Percentiles rank a stretch among this genome's conserved stretches.
phyloP scores from a whole-genome alignment of 768 basidiomycete species.

The Rhodotorula paludigena region DNA sequence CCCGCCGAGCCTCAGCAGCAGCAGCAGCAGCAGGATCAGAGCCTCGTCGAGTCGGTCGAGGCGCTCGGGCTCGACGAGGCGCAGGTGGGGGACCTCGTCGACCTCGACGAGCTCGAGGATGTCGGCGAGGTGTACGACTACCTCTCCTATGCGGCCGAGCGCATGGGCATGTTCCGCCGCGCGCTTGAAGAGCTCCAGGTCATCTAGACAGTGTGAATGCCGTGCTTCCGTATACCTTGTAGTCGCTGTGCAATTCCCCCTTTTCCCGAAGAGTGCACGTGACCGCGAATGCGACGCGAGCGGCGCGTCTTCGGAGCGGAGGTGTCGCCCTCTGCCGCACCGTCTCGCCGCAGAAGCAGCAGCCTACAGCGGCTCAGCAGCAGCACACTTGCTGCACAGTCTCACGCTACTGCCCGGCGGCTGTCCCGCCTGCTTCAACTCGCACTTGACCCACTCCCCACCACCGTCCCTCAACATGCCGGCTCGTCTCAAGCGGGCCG shows the following conservation, averaged over 20 bases:
- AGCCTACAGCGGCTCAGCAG: too few relatives aligned
- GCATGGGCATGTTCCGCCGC: conserved; percentile 50
- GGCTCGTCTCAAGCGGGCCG: neutral
- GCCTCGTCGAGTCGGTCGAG: conserved; percentile 17
- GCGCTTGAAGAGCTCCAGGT: conserved; percentile 48
- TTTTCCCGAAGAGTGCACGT: too few relatives aligned
- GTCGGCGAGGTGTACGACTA: conserved; percentile 76
- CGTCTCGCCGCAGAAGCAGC: too few relatives aligned
- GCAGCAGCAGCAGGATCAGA: neutral
- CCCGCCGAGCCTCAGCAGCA: neutral
- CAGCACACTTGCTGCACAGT: too few relatives aligned
- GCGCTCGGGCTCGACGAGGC: conserved; percentile 23
- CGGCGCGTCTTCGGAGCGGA: too few relatives aligned
- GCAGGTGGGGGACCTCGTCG: conserved; percentile 51
- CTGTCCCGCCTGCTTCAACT: neutral
- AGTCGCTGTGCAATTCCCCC: neutral
- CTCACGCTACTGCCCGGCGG: neutral
- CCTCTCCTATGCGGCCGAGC: conserved; percentile 62
- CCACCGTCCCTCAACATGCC: conserved; percentile 1
- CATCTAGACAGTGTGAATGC: neutral
- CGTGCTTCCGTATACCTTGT: neutral
- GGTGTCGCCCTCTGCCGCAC: too few relatives aligned
- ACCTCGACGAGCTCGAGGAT: conserved; percentile 54
- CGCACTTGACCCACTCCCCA: neutral
- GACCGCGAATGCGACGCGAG: too few relatives aligned